A percentile compares a stretch with the other conserved stretches of the same genome.
Evolutionary conservation across 108 stramenopile genomes (phyloP).

Genomic region (Nitzschia putrida): DNA sequence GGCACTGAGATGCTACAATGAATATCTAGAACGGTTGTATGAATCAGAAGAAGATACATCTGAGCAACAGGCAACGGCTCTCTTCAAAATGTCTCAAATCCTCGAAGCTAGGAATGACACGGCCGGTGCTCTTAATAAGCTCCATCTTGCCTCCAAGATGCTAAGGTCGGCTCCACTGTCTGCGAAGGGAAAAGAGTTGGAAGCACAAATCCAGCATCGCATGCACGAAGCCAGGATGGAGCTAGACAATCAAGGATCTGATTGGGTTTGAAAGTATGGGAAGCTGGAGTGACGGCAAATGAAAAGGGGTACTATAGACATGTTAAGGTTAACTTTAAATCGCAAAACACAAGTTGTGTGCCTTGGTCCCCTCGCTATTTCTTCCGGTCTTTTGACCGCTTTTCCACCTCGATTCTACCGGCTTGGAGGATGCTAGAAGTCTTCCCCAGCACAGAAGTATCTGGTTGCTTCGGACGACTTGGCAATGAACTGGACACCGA

Average conservation of each 20-base stretch:
- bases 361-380: too few relatives aligned
- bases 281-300: neutral
- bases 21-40: slow-evolving; percentile 37
- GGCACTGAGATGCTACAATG: slow-evolving; percentile 41
- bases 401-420: too few relatives aligned
- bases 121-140: slow-evolving; percentile 34
- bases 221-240: neutral
- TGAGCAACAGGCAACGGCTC: slow-evolving; percentile 39
- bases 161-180: slow-evolving; percentile 9
- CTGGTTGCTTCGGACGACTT: too few relatives aligned
- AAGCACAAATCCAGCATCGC: neutral
- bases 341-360: too few relatives aligned
- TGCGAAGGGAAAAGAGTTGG: neutral
- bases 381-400: too few relatives aligned
- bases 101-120: slow-evolving; percentile 32
- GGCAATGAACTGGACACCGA: too few relatives aligned
- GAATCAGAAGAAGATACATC: slow-evolving; percentile 2
- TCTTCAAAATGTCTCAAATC: slow-evolving; percentile 48
- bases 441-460: too few relatives aligned
- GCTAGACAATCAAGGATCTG: neutral
- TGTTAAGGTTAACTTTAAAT: too few relatives aligned
- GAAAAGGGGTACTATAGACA: neutral
- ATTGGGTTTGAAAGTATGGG: slow-evolving; percentile 6
- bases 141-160: slow-evolving; percentile 33
- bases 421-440: too few relatives aligned